phyloP scores from a whole-genome alignment of 805 yeast species.

The Kodamaea jinghongensis region DNA sequence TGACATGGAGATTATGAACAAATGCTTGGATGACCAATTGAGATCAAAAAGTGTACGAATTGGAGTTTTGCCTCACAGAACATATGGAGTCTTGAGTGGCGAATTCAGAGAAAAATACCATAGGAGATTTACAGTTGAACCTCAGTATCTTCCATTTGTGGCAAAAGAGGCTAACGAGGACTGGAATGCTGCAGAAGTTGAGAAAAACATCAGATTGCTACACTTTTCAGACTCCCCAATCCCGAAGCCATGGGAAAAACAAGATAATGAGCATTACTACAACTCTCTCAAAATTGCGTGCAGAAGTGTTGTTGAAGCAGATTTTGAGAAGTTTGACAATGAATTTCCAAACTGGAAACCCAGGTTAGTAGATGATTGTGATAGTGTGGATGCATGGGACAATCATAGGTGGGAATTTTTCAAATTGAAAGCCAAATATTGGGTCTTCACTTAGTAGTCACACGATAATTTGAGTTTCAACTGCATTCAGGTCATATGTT shows the following conservation, averaged over 20 bases:
- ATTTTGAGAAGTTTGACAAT: slow-evolving; percentile 13
- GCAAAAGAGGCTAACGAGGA: slow-evolving; percentile 16
- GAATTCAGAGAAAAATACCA: slow-evolving; percentile 43
- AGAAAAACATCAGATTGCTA: slow-evolving; percentile 40
- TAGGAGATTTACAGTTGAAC: slow-evolving; percentile 39
- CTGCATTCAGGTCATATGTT: no score
- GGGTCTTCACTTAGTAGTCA: no score
- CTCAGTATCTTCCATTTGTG: slow-evolving; percentile 38
- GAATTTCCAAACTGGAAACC: slow-evolving; percentile 25
- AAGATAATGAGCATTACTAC: slow-evolving; percentile 21
- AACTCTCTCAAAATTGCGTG: slow-evolving; percentile 27
- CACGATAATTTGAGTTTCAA: no score
- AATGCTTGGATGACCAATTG: slow-evolving; percentile 49
- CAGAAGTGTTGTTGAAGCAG: slow-evolving; percentile 13
- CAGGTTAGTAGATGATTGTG: slow-evolving; percentile 25
- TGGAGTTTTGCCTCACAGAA: slow-evolving; percentile 48
- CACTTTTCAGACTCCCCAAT: slow-evolving; percentile 69
- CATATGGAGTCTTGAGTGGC: slow-evolving; percentile 51
- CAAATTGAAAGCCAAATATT: not conserved
- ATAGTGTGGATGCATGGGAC: slow-evolving; percentile 28
- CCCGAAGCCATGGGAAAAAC: slow-evolving; percentile 60
- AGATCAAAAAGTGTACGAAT: slow-evolving; percentile 18
- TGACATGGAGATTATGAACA: slow-evolving; percentile 55
- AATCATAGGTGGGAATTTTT: slow-evolving; percentile 23
- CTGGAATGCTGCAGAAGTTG: slow-evolving; percentile 33